Evolutionary conservation across 768 basidiomycete genomes (phyloP).

Genomic region (Harrya chromipes): DNA sequence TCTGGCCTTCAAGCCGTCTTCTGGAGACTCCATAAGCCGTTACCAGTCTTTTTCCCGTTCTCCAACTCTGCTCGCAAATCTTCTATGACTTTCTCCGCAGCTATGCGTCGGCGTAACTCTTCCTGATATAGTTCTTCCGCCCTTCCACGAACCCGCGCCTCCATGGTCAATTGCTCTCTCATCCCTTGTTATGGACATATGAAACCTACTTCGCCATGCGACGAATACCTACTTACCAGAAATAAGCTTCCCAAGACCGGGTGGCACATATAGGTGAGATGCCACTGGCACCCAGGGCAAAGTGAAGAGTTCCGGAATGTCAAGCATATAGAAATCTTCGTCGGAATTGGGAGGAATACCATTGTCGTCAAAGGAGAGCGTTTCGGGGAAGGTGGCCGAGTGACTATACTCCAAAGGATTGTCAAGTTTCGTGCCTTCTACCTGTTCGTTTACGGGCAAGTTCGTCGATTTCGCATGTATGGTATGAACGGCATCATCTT

Average conservation of each 20-base stretch:
- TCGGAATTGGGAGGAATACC: conserved; percentile 3
- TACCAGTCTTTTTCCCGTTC: not conserved
- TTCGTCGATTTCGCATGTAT: not conserved
- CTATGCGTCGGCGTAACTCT: conserved; percentile 31
- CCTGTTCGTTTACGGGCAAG: not conserved
- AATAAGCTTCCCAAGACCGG: conserved; percentile 33
- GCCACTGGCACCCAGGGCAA: conserved; percentile 34
- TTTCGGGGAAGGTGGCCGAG: not conserved
- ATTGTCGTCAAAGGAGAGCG: not conserved
- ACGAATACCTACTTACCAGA: conserved; percentile 25
- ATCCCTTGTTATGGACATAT: conserved; percentile 22
- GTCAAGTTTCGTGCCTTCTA: not conserved
- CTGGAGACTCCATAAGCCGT: not conserved
- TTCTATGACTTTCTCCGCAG: conserved; percentile 26
- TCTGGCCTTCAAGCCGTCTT: not conserved
- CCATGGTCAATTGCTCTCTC: conserved; percentile 32
- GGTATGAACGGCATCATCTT: not conserved
- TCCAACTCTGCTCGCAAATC: conserved; percentile 14
- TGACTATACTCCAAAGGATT: not conserved
- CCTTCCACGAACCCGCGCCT: conserved; percentile 31
- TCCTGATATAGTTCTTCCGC: conserved; percentile 32
- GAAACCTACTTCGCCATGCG: not conserved
- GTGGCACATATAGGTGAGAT: conserved; percentile 34
- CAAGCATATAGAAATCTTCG: conserved; percentile 34
- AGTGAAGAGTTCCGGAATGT: conserved; percentile 30